Base-by-base conservation (phyloP, 2,329 filamentous ascomycete species). In the Paraphaeosphaeria sporulosa region DNA sequence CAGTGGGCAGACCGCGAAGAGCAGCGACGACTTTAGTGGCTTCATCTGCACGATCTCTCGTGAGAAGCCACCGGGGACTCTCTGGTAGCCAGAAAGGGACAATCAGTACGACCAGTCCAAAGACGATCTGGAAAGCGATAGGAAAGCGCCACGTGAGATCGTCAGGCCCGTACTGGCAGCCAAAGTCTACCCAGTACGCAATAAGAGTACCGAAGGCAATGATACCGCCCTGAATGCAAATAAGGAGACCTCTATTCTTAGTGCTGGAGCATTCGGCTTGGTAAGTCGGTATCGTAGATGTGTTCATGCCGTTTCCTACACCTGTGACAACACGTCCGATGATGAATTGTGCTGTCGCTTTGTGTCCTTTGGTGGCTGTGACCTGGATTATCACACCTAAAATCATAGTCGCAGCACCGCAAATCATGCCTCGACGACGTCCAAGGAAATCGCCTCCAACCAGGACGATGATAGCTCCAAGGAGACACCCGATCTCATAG, bases 11-110 rank as follows among this genome's bases (percentile, higher is more conserved):
- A 12, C 81, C 82, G 49, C 76, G 77, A 5, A 86, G 80, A 6
- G 82, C 83, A 13, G 84, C 82, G 34, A 86, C 80, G 15, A 85
- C 83, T 19, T 79, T 77, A 43, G 80, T 78, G 3, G 89, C 89
- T 66, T 90, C 84, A 21, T 88, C 86, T 57, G 85, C 80, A 10
- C 85, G 84, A 68, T 89, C 88, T 76, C 88, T 88, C 69, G 84
- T 83, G 65, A 90, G 80, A 13, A 91, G 84, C 79, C 84, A 91
- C 51, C 89, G 84, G 0, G 89, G 89, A 0, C 85, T 88, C 74
- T 91, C 89, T 2, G 89, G 89, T 5, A 90, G 68, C 54, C 77
- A 72, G 57, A 86, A 88, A 71, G 91, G 87, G 64, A 87, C 87
- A 7, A 79, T 50, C 77, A 85, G 66, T 80, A 84, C 61, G 79